Evolutionary conservation across 208 protist genomes (phyloP).

Genomic region (Entamoeba dispar): DNA sequence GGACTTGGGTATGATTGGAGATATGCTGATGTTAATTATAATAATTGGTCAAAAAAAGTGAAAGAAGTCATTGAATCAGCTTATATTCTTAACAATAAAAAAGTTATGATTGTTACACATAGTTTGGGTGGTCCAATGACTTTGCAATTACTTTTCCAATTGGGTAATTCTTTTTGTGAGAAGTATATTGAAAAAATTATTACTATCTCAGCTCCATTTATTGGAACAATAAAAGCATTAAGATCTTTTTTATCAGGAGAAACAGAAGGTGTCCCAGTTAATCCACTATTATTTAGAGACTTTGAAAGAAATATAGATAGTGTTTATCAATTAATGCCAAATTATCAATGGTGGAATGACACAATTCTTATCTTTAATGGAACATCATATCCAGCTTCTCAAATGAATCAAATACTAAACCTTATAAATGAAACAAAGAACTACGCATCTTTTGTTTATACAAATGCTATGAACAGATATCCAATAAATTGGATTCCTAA

Average conservation of each 20-base stretch:
- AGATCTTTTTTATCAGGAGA: background rate
- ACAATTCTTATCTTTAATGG: background rate
- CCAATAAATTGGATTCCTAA: background rate
- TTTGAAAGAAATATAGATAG: background rate
- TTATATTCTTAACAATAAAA: background rate
- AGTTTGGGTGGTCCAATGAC: background rate
- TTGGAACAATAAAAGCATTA: background rate
- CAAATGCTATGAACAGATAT: background rate
- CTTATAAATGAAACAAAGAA: background rate
- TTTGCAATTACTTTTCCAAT: background rate
- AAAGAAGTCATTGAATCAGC: background rate
- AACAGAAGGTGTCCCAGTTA: background rate
- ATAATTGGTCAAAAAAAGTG: background rate
- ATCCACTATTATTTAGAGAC: background rate
- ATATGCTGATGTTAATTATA: background rate
- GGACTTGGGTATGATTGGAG: background rate
- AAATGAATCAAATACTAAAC: background rate
- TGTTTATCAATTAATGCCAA: background rate
- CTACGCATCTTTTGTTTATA: background rate
- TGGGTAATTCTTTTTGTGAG: background rate
- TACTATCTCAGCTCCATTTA: background rate
- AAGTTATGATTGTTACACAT: background rate
- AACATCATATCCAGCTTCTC: background rate
- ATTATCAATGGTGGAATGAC: background rate
- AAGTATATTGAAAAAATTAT: background rate